A percentile compares a stretch with the other conserved stretches of the same genome.
These are phyloP conservation scores for Plasmodium fragile DNA, from an alignment of 169 alveolate species.

Conservation along the genomic window DNA sequence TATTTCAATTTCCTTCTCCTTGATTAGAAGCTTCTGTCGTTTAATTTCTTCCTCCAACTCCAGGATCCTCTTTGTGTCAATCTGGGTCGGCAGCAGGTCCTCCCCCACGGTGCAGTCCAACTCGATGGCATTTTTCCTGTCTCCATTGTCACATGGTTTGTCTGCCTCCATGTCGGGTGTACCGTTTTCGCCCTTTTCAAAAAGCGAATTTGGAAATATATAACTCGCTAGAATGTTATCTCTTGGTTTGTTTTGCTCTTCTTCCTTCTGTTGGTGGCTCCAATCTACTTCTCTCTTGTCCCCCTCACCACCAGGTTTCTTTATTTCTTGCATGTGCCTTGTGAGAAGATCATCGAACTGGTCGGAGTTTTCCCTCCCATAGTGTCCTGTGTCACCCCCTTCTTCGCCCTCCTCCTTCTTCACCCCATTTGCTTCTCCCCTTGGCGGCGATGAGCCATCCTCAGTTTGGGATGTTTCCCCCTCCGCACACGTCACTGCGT, in stretches of 20 bases:
- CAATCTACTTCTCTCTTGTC: neutral
- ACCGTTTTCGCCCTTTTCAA: neutral
- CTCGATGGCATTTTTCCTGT: neutral
- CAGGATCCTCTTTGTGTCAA: slow-evolving; percentile 30
- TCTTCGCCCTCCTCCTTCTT: neutral
- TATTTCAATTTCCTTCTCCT: slow-evolving; percentile 50
- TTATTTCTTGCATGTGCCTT: slow-evolving; percentile 12
- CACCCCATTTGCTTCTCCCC: neutral
- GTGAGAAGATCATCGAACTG: slow-evolving; percentile 13
- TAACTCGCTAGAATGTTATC: neutral
- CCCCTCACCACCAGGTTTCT: neutral
- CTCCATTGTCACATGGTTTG: neutral
- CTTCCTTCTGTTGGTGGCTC: neutral
- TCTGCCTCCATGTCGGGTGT: neutral
- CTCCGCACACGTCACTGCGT: neutral
- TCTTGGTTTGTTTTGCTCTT: neutral
- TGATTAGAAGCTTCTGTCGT: slow-evolving; percentile 46
- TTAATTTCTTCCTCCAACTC: slow-evolving; percentile 64
- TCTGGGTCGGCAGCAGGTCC: neutral
- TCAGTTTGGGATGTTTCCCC: neutral
- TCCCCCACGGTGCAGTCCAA: neutral
- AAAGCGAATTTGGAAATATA: neutral
- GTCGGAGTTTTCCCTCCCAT: neutral
- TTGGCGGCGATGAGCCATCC: neutral
- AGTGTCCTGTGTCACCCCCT: neutral